phyloP scores from a whole-genome alignment of 1,139 yeast species.

The Sugiyamaella japonica region DNA sequence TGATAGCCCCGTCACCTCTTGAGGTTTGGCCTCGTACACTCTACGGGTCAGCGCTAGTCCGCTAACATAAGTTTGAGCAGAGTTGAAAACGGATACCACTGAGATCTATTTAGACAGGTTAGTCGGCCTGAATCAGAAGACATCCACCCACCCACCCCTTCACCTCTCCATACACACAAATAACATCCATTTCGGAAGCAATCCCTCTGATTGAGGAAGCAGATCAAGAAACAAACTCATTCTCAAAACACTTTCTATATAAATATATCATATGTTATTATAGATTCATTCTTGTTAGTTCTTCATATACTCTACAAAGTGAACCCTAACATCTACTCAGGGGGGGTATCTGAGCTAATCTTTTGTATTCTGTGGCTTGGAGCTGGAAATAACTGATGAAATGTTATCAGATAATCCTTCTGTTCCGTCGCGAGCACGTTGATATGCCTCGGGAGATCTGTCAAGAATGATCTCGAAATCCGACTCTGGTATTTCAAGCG shows the following conservation, averaged over 20 bases:
- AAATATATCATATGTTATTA: neutral
- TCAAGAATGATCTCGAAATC: conserved; percentile 59
- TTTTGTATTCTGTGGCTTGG: neutral
- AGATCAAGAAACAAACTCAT: conserved; percentile 19
- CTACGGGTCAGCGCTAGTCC: conserved; percentile 72
- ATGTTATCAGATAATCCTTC: conserved; percentile 24
- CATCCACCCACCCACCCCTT: no score
- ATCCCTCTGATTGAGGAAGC: conserved; percentile 50
- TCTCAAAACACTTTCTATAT: neutral
- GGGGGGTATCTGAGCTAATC: no score
- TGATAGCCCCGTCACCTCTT: conserved; percentile 68
- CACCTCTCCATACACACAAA: conserved; percentile 44
- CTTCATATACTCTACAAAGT: neutral
- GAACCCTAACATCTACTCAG: no score
- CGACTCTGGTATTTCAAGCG: conserved; percentile 36
- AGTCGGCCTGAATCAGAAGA: neutral
- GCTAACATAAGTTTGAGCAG: conserved; percentile 79
- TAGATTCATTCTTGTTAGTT: no score
- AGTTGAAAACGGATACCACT: conserved; percentile 85
- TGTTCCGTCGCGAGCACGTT: conserved; percentile 26
- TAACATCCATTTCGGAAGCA: conserved; percentile 68
- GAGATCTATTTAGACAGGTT: conserved; percentile 52
- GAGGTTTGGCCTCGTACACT: conserved; percentile 71
- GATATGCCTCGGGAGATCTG: conserved; percentile 52
- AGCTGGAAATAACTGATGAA: conserved; percentile 14